Evolutionary conservation across 305 asterid species (phyloP).

Genomic region (Fraxinus sp.): DNA sequence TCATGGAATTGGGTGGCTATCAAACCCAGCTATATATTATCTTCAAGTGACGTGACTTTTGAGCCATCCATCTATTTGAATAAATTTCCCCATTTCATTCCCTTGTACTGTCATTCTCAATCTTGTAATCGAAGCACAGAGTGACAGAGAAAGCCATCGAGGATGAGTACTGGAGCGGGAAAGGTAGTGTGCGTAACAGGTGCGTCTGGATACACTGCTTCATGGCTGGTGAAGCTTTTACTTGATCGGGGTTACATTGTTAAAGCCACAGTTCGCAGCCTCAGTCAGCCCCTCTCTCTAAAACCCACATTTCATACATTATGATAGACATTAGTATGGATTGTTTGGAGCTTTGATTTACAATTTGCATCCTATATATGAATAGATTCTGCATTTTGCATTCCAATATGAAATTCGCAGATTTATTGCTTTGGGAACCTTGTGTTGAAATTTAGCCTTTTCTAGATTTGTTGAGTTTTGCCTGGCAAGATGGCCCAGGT

Average conservation of each 20-base stretch:
- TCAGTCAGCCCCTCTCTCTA: constrained; percentile 27
- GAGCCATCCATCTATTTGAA: background rate
- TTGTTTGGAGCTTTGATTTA: background rate
- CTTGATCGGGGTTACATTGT: constrained; percentile 44
- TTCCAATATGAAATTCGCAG: too few relatives aligned
- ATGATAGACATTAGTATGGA: background rate
- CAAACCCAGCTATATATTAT: too few relatives aligned
- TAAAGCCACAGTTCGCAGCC: constrained; percentile 43
- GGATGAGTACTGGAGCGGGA: constrained; percentile 14
- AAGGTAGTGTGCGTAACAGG: constrained; percentile 46
- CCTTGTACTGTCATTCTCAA: background rate
- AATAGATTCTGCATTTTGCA: background rate
- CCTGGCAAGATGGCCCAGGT: background rate
- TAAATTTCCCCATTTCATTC: background rate
- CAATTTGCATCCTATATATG: background rate
- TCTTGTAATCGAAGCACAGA: background rate
- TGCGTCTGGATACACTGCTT: constrained; percentile 47
- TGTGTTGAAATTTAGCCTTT: background rate
- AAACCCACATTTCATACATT: background rate
- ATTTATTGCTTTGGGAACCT: background rate
- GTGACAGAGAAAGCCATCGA: background rate
- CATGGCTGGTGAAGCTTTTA: constrained; percentile 48
- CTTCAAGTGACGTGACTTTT: background rate
- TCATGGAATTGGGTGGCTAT: too few relatives aligned
- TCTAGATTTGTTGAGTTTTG: background rate